Evolutionary conservation across 208 protist species (phyloP).

Genomic region (Leishmania martiniquensis): DNA sequence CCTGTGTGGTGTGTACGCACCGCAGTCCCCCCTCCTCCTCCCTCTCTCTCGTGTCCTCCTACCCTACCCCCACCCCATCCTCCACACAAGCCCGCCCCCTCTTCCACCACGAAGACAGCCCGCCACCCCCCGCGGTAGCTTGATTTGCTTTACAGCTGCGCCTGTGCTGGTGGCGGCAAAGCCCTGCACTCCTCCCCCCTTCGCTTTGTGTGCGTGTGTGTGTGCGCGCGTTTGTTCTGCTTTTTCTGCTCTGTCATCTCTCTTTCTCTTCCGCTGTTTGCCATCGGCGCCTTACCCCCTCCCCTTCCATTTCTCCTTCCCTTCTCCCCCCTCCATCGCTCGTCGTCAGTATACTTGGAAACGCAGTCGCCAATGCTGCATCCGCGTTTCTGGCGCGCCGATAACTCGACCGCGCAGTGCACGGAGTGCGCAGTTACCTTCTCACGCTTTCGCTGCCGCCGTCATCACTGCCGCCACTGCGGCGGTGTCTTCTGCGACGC

Average conservation of each 20-base stretch:
- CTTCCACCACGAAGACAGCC: too few relatives aligned
- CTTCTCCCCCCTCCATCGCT: neutral
- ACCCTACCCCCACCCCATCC: neutral
- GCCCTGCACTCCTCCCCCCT: neutral
- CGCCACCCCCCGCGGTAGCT: too few relatives aligned
- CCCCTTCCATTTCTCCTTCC: neutral
- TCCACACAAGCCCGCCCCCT: too few relatives aligned
- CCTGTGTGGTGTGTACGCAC: neutral
- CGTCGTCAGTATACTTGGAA: neutral
- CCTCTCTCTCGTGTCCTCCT: neutral
- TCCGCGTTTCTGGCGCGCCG: constrained; percentile 32
- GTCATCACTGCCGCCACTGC: constrained; percentile 63
- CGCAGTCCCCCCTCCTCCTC: neutral
- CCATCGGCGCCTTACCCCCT: neutral
- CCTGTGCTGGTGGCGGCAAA: neutral
- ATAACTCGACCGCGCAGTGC: constrained; percentile 26
- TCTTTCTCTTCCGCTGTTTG: neutral
- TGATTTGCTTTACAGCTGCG: too few relatives aligned
- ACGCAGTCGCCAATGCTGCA: constrained; percentile 33
- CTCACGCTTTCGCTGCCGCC: constrained; percentile 33
- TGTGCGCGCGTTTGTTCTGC: neutral
- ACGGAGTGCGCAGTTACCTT: constrained; percentile 28
- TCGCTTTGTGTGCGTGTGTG: neutral
- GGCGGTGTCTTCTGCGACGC: constrained; percentile 41
- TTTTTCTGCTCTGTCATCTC: neutral